Conservation (phyloP, 192 early-diverging fungal genomes). For the Podila horticola region DNA sequence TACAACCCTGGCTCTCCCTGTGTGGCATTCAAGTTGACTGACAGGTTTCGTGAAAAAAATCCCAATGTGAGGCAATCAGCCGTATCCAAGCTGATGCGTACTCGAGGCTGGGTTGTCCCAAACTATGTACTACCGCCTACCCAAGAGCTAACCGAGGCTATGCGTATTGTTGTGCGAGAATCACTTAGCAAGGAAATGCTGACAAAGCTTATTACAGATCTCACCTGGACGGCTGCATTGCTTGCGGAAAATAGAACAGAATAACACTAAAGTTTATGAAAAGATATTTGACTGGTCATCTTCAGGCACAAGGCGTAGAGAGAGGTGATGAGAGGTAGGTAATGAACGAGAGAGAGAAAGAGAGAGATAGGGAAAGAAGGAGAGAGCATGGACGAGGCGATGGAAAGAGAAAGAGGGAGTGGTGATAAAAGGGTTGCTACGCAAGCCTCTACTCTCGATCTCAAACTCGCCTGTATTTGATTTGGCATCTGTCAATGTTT, state of each 20-base stretch:
- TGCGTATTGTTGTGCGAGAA: constrained; percentile 78
- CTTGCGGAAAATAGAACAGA: constrained; percentile 54
- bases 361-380: too few species aligned
- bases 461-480: too few species aligned
- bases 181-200: constrained; percentile 63
- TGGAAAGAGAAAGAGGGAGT: too few species aligned
- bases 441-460: too few species aligned
- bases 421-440: too few species aligned
- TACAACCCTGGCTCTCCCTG: constrained; percentile 69
- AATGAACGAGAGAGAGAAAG: too few species aligned
- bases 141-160: constrained; percentile 56
- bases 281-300: too few species aligned
- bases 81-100: constrained; percentile 64
- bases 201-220: constrained; percentile 58
- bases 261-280: too few species aligned
- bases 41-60: constrained; percentile 60
- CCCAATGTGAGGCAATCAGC: constrained; percentile 65
- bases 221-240: constrained; percentile 57
- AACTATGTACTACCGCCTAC: constrained; percentile 75
- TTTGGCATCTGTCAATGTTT: too few species aligned
- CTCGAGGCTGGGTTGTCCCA: constrained; percentile 82
- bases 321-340: too few species aligned
- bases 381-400: too few species aligned
- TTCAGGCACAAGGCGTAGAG: too few species aligned
- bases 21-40: constrained; percentile 70